Evolutionary conservation across 331 rosid species (phyloP), one percentile per base, ranked within the genome.

Genomic region (Malus hybrid): DNA sequence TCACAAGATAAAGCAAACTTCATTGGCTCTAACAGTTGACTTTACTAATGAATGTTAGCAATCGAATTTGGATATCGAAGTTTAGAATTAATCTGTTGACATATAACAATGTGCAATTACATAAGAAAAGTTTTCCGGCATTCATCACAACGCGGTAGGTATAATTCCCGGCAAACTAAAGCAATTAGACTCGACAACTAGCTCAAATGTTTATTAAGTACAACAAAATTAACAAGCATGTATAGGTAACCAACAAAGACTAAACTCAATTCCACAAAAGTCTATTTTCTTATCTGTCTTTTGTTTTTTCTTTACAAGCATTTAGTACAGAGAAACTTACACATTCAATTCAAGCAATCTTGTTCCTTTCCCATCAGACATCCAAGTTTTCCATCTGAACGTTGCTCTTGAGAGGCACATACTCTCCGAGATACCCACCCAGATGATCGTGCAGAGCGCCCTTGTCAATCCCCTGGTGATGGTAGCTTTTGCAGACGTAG

Each of bases 341-440:
- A 69, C 50, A 69, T 8, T 42, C n/a, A n/a, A 44, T 5, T 7
- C 1, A 19, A 15, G 36, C 32, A 19, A 42, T 55, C 20, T 22
- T 14, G 68, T 59, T 59, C 31, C 13, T 16, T 39, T 16, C 66
- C 9, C 59, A 18, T 91, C 88, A 93, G 61, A 78, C 84, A 81
- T 85, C 99, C 84, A 92, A 65, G 75, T 89, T 86, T 65, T 94
- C 99, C 99, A 92, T 87, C 75, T 94, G 97, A 86, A 94, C 77
- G 84, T 88, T 94, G 86, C 97, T 94, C 80, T 94, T 94, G 9
- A 94, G 86, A 48, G 99, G 99, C 83, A 95, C 99, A 67, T 92
- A 94, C 75, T 94, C 99, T 19, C 99, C 99, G 16, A 95, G 99
- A 77, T 95, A 95, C 0, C 97, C 99, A 32, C 97, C 97, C 34